phyloP scores from a whole-genome alignment of 805 yeast species.

The Pichia sporocuriosa region DNA sequence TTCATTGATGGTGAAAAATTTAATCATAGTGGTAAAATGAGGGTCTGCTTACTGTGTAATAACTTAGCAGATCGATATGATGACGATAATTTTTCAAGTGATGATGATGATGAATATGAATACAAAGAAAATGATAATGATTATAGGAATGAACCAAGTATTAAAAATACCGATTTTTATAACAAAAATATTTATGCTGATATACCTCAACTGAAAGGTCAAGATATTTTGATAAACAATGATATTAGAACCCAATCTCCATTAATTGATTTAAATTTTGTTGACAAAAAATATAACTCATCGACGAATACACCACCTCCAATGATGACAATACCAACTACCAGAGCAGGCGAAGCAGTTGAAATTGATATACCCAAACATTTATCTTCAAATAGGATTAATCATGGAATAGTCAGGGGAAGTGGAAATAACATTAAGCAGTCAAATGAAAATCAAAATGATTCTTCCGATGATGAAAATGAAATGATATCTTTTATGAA shows the following conservation, averaged over 20 bases:
- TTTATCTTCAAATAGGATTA: neutral
- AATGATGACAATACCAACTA: conserved; percentile 77
- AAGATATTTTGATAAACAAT: too few species aligned
- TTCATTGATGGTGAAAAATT: conserved; percentile 61
- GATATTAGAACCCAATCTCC: too few species aligned
- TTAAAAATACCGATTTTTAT: neutral
- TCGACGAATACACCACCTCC: conserved; percentile 52
- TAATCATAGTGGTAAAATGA: conserved; percentile 58
- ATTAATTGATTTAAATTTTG: too few species aligned
- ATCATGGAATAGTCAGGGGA: neutral
- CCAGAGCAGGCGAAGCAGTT: conserved; percentile 69
- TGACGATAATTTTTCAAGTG: conserved; percentile 63
- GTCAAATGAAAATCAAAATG: neutral
- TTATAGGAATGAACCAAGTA: neutral
- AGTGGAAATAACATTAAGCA: neutral
- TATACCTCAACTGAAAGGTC: too few species aligned
- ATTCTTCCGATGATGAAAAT: conserved; percentile 24
- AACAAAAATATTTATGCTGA: too few species aligned
- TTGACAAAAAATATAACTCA: conserved; percentile 16
- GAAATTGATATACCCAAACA: conserved; percentile 49
- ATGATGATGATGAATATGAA: conserved; percentile 26
- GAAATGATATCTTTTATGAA: conserved; percentile 27
- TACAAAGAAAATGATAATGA: neutral
- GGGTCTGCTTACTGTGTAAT: conserved; percentile 73
- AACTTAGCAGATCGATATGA: conserved; percentile 58